Percentiles rank a stretch among this genome's conserved stretches.
These are phyloP conservation scores for Suhomyces panamericanus DNA, from an alignment of 1,139 yeast genomes.

Conservation along the genomic window DNA sequence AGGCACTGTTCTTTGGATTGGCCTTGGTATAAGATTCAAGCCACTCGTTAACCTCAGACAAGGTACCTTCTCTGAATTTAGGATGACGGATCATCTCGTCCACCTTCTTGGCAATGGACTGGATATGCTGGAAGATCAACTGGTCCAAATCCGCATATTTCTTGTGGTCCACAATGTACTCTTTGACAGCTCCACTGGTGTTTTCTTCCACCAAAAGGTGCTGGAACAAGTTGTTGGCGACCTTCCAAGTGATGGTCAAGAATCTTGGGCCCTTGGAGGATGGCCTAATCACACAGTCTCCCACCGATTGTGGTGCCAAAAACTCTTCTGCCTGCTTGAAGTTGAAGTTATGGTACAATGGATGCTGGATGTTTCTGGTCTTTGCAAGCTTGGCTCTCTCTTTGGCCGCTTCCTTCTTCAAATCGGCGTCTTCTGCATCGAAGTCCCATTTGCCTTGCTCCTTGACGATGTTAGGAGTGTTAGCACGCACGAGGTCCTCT, in stretches of 20 bases:
- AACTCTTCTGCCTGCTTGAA: conserved; percentile 90
- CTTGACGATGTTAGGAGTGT: conserved; percentile 49
- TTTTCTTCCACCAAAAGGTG: conserved; percentile 85
- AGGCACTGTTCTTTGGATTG: conserved; percentile 86
- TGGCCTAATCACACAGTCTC: conserved; percentile 93
- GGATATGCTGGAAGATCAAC: conserved; percentile 83
- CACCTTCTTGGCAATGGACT: conserved; percentile 79
- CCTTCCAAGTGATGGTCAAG: conserved; percentile 94
- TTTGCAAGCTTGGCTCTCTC: conserved; percentile 56
- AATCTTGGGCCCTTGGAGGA: conserved; percentile 88
- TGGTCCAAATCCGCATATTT: conserved; percentile 88
- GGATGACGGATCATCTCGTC: conserved; percentile 85
- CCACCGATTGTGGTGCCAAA: conserved; percentile 84
- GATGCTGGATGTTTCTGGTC: conserved; percentile 85
- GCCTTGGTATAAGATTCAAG: conserved; percentile 87
- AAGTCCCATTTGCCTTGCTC: conserved; percentile 80
- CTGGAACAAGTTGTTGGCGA: conserved; percentile 86
- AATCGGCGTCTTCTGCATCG: conserved; percentile 71
- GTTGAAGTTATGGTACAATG: conserved; percentile 81
- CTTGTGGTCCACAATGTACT: conserved; percentile 66
- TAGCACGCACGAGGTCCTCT: conserved; percentile 64
- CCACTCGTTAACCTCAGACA: conserved; percentile 82
- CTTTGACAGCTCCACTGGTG: conserved; percentile 55
- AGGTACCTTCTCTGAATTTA: conserved; percentile 82
- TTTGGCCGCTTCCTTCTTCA: conserved; percentile 54